Evolutionary conservation across 768 basidiomycete genomes (phyloP), one percentile per base, ranked within the genome.

Genomic region (Serpula lacrymans): DNA sequence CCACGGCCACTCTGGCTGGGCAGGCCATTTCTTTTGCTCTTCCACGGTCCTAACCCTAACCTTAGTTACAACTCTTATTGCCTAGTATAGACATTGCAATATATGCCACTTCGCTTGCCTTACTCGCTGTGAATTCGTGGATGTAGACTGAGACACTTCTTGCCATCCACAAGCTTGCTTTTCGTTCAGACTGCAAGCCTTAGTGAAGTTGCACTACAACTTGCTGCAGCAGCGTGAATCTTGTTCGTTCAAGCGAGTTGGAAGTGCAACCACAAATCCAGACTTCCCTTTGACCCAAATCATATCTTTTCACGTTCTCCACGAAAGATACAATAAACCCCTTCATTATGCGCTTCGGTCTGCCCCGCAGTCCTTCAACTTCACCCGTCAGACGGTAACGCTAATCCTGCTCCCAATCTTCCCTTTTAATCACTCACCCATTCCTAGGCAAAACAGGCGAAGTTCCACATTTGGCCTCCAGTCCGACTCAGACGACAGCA

Each of bases 381-480:
- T 76, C 75, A 0, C 75, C 75, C 21, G 69, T 59, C 8, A 60
- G 68, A 51, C 62, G 63, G 70, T 73, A 36, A 42, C 18, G 41
- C 31, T 30, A 35, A 32, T n/a, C 29, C 42, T 23, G 17, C 21
- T 21, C 30, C 1, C 6, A 56, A 51, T 23, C 49, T 54, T 43
- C 42, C 42, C 9, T 13, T 10, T 12, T n/a, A 14, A 11, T 11
- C 2, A 42, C 39, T 39, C 24, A 49, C 10, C n/a, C 5, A 21
- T 5, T 16, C 23, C 21, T 24, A 55, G 58, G 29, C 10, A 27
- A 3, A 18, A 31, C 10, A 60, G 72, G n/a, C 59, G 67, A 25
- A 60, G 66, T 4, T 78, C 76, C 11, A 75, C 75, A 5, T 82
- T 77, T 50, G 78, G 77, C 12, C 55, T 79, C 4, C 70, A 70